Evolutionary conservation across 768 basidiomycete genomes (phyloP).

Genomic region (Pleurotus tuoliensis): DNA sequence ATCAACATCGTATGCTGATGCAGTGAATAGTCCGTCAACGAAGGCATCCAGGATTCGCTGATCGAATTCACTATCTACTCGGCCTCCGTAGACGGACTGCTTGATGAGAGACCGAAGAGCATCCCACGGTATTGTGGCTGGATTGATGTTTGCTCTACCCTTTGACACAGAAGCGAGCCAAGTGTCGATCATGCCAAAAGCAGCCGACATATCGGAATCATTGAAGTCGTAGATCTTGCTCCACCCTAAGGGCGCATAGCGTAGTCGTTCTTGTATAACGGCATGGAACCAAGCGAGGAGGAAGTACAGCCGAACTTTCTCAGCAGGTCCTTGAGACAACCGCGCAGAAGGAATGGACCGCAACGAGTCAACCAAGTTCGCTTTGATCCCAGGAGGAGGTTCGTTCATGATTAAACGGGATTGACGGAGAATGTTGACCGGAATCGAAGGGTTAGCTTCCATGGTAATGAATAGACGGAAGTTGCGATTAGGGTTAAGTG

Average conservation of each 20-base stretch:
- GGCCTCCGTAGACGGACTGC: constrained; percentile 93
- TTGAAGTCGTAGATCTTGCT: constrained; percentile 98
- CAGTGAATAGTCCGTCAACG: constrained; percentile 85
- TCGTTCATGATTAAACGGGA: constrained; percentile 99
- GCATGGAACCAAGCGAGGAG: constrained; percentile 99
- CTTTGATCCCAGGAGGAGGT: constrained; percentile 94
- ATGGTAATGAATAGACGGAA: constrained; percentile 98
- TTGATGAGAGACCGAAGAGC: constrained; percentile 92
- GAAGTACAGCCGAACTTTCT: constrained; percentile 93
- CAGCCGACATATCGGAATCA: constrained; percentile 94
- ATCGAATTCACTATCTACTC: constrained; percentile 94
- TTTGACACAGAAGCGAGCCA: constrained; percentile 82
- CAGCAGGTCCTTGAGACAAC: constrained; percentile 81
- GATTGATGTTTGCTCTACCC: constrained; percentile 90
- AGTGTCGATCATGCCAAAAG: constrained; percentile 86
- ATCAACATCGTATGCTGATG: constrained; percentile 87
- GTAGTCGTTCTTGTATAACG: constrained; percentile 92
- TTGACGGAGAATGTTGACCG: constrained; percentile 94
- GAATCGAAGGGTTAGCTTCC: constrained; percentile 93
- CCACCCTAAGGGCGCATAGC: constrained; percentile 96
- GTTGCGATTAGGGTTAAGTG: constrained; percentile 79
- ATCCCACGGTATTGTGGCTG: constrained; percentile 89
- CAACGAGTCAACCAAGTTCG: constrained; percentile 90
- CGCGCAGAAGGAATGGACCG: constrained; percentile 67
- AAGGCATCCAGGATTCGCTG: constrained; percentile 91